A percentile compares a stretch with the other conserved stretches of the same genome.
These are phyloP conservation scores for Licmophora abbreviata DNA, from an alignment of 108 stramenopile genomes.

Conservation along the genomic window DNA sequence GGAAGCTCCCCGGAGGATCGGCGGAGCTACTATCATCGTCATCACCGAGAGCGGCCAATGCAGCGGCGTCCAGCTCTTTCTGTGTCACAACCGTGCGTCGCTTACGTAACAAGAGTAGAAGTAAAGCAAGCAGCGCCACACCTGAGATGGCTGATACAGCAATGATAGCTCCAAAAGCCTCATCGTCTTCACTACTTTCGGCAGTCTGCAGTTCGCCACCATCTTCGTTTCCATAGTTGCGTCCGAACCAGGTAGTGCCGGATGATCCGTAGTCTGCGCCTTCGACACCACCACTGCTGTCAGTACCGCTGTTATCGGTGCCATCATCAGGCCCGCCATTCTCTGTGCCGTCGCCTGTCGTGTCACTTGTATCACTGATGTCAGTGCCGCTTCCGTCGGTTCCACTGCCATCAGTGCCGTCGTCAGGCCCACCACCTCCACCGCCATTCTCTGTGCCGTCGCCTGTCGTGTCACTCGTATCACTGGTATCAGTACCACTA, in stretches of 20 bases:
- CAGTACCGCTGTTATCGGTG: neutral
- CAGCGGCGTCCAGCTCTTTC: neutral
- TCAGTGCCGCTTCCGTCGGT: neutral
- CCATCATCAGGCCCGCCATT: neutral
- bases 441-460: neutral
- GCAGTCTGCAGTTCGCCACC: too few species aligned
- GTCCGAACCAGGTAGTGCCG: slow-evolving; percentile 1
- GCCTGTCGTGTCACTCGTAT: neutral
- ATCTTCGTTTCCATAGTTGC: neutral
- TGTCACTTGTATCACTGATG: neutral
- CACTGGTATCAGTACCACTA: neutral
- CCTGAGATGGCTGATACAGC: too few species aligned
- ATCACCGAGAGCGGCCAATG: neutral
- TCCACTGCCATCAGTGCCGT: slow-evolving; percentile 3
- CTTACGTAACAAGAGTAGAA: too few species aligned
- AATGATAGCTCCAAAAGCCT: too few species aligned
- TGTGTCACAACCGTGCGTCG: too few species aligned
- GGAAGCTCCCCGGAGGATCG: slow-evolving; percentile 40
- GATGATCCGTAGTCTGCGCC: neutral
- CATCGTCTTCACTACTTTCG: too few species aligned
- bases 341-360: neutral
- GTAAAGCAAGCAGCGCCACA: too few species aligned
- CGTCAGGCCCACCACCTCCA: neutral
- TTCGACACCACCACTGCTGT: neutral
- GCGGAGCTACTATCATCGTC: slow-evolving; percentile 4